Evolutionary conservation across 352 stramenopile genomes (phyloP), one percentile per base, ranked within the genome.

Genomic region (Phytophthora kernoviae): DNA sequence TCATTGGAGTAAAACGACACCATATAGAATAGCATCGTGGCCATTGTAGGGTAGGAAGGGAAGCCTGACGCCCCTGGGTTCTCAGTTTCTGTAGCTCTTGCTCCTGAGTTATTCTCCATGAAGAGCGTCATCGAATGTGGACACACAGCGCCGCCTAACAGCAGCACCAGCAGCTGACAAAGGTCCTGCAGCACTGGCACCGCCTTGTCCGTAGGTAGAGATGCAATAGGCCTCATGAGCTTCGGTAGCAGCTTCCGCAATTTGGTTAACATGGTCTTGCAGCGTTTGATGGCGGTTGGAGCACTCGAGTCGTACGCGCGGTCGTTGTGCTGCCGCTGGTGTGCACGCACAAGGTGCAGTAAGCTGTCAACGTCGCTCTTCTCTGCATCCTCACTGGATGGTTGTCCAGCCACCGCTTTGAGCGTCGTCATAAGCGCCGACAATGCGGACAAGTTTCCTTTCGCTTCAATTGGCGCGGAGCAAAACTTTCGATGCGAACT

Each of bases 21-120:
- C 77, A 91, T 84, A 42, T 90, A 88, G 34, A 91, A 84, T 21
- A 90, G 58, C 70, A 91, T 88, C 6, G 71, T 89, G 17, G 69
- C 77, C 32, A 87, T 68, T 2, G 71, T 81, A 10, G 75, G 62
- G 44, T 80, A 86, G 14, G 73, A 79, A 15, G 71, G 62, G 17
- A 75, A 68, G 20, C 62, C 62, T 5, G 65, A 70, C 0, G 65
- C 33, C 26, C 46, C 30, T 26, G 42, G 36, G 20, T 57, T 54
- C 24, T 44, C 42, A 2, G 47, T 36, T 8, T 34, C 26, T 15
- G 15, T 37, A 0, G 39, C 18, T 33, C 33, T 40, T 26, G 54
- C 24, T 5, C 26, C 36, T 1, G 49, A 48, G 21, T 40, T 62
- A 34, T 39, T 62, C 41, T 86, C 78, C 48, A 84, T 65, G 37